phyloP scores from a whole-genome alignment of 345 rosid genomes.

The Lepidium aucheri region DNA sequence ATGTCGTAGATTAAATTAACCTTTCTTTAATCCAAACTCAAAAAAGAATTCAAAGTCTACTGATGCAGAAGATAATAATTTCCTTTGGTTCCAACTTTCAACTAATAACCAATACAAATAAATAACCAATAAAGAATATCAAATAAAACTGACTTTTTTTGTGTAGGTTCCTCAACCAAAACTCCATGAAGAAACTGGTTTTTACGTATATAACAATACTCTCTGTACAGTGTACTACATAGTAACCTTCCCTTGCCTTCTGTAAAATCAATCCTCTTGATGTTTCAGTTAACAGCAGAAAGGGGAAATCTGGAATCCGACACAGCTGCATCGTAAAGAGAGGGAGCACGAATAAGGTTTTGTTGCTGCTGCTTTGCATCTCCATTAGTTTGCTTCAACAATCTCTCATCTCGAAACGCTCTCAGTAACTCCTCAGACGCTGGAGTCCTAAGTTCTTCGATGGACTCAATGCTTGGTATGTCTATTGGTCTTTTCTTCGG shows the following conservation, averaged over 20 bases:
- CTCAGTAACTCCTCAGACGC: constrained; percentile 72
- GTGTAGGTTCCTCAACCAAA: neutral
- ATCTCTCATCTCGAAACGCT: constrained; percentile 60
- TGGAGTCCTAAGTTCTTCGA: constrained; percentile 88
- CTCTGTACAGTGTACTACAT: constrained; percentile 34
- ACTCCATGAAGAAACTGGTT: neutral
- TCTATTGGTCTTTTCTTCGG: constrained; percentile 72
- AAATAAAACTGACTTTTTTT: neutral
- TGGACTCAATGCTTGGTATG: constrained; percentile 64
- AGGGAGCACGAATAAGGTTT: constrained; percentile 33
- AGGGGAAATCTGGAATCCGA: constrained; percentile 86
- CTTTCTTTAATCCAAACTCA: neutral
- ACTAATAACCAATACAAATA: constrained; percentile 9
- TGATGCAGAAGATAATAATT: neutral
- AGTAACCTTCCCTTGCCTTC: neutral
- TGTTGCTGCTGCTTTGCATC: constrained; percentile 43
- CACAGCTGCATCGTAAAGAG: constrained; percentile 49
- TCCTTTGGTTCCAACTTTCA: neutral
- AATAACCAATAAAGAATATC: constrained; percentile 26
- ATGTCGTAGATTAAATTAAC: too few relatives aligned
- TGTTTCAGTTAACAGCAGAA: constrained; percentile 69
- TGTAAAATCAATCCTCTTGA: neutral
- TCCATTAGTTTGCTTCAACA: constrained; percentile 60
- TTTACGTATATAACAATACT: constrained; percentile 4
- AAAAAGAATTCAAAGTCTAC: neutral